Percentiles rank a stretch among this genome's conserved stretches.
Conservation (phyloP, 2,329 filamentous ascomycete genomes). For the Paecilomyces variotii region DNA sequence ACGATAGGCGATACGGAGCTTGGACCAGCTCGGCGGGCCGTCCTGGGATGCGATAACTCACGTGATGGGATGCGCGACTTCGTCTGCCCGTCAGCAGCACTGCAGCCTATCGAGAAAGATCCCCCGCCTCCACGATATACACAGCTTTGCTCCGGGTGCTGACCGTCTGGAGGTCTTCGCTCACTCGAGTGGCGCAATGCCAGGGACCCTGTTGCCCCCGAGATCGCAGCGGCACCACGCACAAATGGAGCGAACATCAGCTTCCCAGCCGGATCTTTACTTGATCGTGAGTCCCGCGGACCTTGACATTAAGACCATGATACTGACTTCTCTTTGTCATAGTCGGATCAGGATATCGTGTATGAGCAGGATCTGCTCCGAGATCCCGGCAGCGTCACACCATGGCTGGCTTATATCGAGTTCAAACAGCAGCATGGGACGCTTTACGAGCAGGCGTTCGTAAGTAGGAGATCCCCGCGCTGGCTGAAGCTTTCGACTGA, state of each 20-base stretch:
- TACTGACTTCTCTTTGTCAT: slow-evolving; percentile 30
- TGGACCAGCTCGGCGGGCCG: slow-evolving; percentile 8
- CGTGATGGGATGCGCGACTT: slow-evolving; percentile 19
- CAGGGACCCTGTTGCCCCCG: slow-evolving; percentile 42
- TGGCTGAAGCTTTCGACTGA: neutral
- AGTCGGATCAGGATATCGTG: slow-evolving; percentile 81
- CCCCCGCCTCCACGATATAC: slow-evolving; percentile 18
- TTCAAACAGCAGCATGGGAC: slow-evolving; percentile 85
- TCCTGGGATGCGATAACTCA: slow-evolving; percentile 15
- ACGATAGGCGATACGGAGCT: slow-evolving; percentile 11
- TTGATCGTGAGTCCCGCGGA: slow-evolving; percentile 32
- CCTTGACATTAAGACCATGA: slow-evolving; percentile 15
- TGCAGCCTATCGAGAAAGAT: slow-evolving; percentile 19
- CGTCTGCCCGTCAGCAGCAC: slow-evolving; percentile 12
- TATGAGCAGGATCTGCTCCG: slow-evolving; percentile 95
- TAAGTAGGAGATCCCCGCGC: slow-evolving; percentile 24
- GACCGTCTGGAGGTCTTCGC: slow-evolving; percentile 27
- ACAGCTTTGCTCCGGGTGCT: slow-evolving; percentile 17
- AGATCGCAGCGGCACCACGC: slow-evolving; percentile 37
- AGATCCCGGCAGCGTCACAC: slow-evolving; percentile 76
- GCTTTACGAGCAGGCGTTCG: slow-evolving; percentile 74
- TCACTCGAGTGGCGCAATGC: slow-evolving; percentile 39
- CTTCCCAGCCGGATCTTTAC: slow-evolving; percentile 36
- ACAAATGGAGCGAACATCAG: slow-evolving; percentile 34
- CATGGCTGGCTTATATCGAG: slow-evolving; percentile 90